Evolutionary conservation across 305 asterid species (phyloP).

Genomic region (Fraxinus greggii): DNA sequence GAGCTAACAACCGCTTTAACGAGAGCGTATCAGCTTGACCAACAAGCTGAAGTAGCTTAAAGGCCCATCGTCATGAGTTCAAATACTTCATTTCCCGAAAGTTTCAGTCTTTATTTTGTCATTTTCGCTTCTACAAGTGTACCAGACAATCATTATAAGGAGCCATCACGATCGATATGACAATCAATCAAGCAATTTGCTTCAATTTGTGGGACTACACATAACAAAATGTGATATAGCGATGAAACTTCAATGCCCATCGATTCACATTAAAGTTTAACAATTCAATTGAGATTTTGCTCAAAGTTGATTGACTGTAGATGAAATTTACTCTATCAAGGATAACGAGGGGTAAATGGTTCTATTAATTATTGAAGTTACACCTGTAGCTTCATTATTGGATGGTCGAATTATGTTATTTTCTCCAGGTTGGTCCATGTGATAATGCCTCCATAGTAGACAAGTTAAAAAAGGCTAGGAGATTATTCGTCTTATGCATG

Average conservation of each 20-base stretch:
- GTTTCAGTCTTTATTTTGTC: background rate
- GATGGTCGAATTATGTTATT: slow-evolving; percentile 16
- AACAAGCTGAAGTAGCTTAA: too few species aligned
- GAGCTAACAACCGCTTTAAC: too few species aligned
- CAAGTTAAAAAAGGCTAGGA: background rate
- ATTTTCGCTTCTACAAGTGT: background rate
- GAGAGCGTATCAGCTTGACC: too few species aligned
- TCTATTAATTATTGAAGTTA: slow-evolving; percentile 18
- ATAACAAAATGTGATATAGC: too few species aligned
- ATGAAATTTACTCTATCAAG: background rate
- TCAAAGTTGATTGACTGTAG: background rate
- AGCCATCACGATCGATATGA: too few species aligned
- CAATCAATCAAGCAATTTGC: too few species aligned
- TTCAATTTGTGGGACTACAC: too few species aligned
- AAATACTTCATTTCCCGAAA: too few species aligned
- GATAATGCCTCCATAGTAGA: slow-evolving; percentile 22
- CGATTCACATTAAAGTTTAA: background rate
- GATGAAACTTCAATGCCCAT: background rate
- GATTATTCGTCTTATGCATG: background rate
- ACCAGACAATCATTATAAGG: too few species aligned
- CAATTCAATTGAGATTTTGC: background rate
- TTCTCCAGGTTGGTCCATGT: slow-evolving; percentile 41
- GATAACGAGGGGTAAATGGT: slow-evolving; percentile 1
- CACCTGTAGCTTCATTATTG: slow-evolving; percentile 21
- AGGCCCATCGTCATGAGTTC: too few species aligned